phyloP scores from a whole-genome alignment of 164 flowering plant species.

The Taxillus chinensis region DNA sequence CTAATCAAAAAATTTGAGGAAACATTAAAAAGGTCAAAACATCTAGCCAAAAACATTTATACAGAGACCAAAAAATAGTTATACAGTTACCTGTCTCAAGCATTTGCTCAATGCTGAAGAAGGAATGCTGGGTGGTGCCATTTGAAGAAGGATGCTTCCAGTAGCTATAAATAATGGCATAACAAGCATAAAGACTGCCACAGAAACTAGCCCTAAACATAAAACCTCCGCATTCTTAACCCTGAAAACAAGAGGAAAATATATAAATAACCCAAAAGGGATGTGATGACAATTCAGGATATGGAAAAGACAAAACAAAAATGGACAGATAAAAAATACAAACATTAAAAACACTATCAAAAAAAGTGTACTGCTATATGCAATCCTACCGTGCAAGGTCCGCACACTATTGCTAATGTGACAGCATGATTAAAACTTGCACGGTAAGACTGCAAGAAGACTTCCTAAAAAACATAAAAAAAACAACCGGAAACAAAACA shows the following conservation, averaged over 20 bases:
- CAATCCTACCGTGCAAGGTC: too few species aligned
- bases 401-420: too few species aligned
- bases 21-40: too few species aligned
- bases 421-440: too few species aligned
- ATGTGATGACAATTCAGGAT: too few species aligned
- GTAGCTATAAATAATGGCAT: conserved; percentile 78
- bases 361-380: too few species aligned
- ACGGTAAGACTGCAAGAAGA: not conserved
- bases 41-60: too few species aligned
- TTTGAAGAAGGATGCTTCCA: conserved; percentile 80
- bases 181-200: conserved; percentile 71
- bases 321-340: too few species aligned
- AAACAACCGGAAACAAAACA: not conserved
- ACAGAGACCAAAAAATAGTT: too few species aligned
- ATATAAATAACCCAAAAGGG: not conserved
- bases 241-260: conserved; percentile 24
- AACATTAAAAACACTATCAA: too few species aligned
- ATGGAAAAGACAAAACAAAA: too few species aligned
- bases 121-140: conserved; percentile 76
- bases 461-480: not conserved
- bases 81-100: conserved; percentile 57
- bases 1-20: conserved; percentile 19
- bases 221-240: conserved; percentile 93
- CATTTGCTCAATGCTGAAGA: conserved; percentile 81
- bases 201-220: conserved; percentile 86